Evolutionary conservation across 257 asterid genomes (phyloP).

Genomic region (Plectranthus barbatus): DNA sequence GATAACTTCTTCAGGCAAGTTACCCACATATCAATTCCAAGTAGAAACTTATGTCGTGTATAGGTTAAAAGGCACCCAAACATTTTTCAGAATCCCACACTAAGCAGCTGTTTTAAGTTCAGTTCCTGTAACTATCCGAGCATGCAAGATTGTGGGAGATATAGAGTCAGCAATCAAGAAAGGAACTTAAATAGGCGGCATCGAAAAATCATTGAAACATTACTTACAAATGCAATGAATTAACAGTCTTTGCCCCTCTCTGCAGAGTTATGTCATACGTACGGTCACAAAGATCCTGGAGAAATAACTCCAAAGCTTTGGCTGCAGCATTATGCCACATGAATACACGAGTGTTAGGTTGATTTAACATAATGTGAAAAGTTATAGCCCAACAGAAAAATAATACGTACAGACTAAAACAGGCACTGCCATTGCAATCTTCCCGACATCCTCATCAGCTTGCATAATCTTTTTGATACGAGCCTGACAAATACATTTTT

Average conservation of each 20-base stretch:
- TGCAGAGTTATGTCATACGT: conserved; percentile 86
- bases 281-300: conserved; percentile 97
- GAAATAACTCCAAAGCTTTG: no score
- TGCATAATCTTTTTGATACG: conserved; percentile 97
- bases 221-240: conserved; percentile 78
- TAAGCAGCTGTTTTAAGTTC: no score
- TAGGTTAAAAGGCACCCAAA: background rate
- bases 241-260: conserved; percentile 96
- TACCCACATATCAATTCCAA: background rate
- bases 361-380: background rate
- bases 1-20: background rate
- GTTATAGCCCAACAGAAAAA: background rate
- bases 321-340: conserved; percentile 44
- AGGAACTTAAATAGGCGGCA: background rate
- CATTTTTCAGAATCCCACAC: background rate
- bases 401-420: conserved; percentile 78
- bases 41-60: background rate
- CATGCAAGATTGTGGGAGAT: background rate
- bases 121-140: background rate
- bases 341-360: background rate
- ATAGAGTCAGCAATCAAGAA: background rate
- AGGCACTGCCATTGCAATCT: conserved; percentile 95
- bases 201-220: background rate
- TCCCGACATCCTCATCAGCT: conserved; percentile 97
- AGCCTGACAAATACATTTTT: conserved; percentile 41